Evolutionary conservation across 768 basidiomycete genomes (phyloP).

Genomic region (Phaeotremella skinneri): DNA sequence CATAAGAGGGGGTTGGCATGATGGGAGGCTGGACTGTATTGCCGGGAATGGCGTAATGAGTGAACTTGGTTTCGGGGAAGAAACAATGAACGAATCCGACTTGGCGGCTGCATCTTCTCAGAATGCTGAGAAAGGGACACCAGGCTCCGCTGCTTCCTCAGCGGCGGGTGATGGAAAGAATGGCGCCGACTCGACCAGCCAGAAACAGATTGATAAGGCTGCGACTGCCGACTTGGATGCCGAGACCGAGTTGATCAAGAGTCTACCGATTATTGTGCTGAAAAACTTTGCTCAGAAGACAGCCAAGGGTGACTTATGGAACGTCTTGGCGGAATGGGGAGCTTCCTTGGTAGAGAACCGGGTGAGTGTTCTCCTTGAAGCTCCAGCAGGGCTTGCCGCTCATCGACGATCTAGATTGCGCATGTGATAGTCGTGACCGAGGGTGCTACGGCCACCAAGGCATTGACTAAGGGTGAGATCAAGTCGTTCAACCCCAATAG

Average conservation of each 20-base stretch:
- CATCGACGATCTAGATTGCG: slow-evolving; percentile 61
- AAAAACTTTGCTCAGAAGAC: slow-evolving; percentile 68
- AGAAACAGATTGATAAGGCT: slow-evolving; percentile 9
- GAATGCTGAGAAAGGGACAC: slow-evolving; percentile 39
- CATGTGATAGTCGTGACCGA: slow-evolving; percentile 90
- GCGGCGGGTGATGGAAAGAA: slow-evolving; percentile 4
- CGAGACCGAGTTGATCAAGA: slow-evolving; percentile 56
- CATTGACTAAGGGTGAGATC: slow-evolving; percentile 69
- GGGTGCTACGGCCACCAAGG: slow-evolving; percentile 79
- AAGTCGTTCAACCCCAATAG: not conserved
- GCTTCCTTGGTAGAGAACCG: slow-evolving; percentile 76
- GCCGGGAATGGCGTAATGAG: slow-evolving; percentile 83
- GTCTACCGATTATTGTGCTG: slow-evolving; percentile 82
- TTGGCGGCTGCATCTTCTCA: slow-evolving; percentile 30
- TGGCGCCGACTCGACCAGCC: not conserved
- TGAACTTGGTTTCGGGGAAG: slow-evolving; percentile 80
- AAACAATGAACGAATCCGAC: slow-evolving; percentile 57
- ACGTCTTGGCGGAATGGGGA: slow-evolving; percentile 78
- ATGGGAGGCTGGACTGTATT: slow-evolving; percentile 77
- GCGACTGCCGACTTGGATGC: slow-evolving; percentile 32
- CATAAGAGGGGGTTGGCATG: slow-evolving; percentile 71
- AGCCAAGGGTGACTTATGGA: slow-evolving; percentile 68
- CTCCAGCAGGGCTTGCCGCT: not conserved
- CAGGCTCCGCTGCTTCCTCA: slow-evolving; percentile 24
- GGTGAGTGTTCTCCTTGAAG: slow-evolving; percentile 53